Base-by-base conservation (phyloP, 179 eudicot genomes). In the Silene vulgaris region DNA sequence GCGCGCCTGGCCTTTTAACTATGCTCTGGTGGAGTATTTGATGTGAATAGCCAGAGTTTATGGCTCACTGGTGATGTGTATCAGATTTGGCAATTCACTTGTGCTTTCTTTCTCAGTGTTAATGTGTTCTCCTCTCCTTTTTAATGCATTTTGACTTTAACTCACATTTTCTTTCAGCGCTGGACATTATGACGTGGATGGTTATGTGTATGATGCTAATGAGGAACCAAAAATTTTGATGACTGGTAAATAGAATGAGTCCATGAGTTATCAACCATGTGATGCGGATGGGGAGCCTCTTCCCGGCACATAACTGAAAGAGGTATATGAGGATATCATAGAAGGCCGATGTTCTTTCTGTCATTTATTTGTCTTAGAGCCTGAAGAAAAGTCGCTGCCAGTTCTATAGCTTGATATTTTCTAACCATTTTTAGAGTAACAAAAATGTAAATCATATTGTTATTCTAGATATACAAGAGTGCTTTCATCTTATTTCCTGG, bases 181-280 rank as follows among this genome's bases (percentile, higher is more conserved):
- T 82, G 94, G 92, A 74, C 90, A 97, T 28, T 92, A 86, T 87
- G 99, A 95, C 85, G 95, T 95, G 70, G 99, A 95, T 86, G 97
- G 99, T 72, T 95, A 95, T 80, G 97, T 95, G 3, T 95, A 92
- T 79, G 89, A 92, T 84, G 87, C 94, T 69, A 87, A 84, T 29
- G 99, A 95, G 78, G 97, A 95, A 80, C 99, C 99, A 40, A 90
- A 92, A 80, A 76, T 95, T 74, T 86, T 95, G 87, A 90, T 95
- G 90, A 95, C 97, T 28, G 97, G 99, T 21, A 95, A 92, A 82
- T 95, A 97, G 95, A 95, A 84, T 61, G 90, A 92, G 81, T 88
- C 85, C 37, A 78, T 95, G 90, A 92, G 91, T 76, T 95, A 88
- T 83, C 99, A 95, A 82, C 93, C 88, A 48, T 95, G 99, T 85